Evolutionary conservation across 208 protist species (phyloP).

Genomic region (Acanthamoeba culbertsoni): DNA sequence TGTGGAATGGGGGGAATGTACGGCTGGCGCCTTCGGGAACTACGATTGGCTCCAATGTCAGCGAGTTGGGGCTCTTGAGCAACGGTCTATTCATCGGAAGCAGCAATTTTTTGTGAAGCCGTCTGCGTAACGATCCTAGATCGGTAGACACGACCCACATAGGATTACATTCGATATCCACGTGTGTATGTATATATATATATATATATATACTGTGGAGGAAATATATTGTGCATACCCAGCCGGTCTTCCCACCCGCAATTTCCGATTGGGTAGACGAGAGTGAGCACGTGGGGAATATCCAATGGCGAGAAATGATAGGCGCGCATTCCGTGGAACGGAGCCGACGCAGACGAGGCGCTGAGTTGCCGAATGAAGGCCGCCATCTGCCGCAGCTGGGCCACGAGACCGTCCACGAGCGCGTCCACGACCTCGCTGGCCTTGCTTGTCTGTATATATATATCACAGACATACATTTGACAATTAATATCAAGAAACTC

Average conservation of each 20-base stretch:
- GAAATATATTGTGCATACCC: not conserved
- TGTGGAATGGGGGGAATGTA: not conserved
- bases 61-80: not conserved
- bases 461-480: no score
- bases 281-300: not conserved
- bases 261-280: not conserved
- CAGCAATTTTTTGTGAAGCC: not conserved
- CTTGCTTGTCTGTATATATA: not conserved
- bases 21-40: not conserved
- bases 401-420: not conserved
- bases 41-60: not conserved
- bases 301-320: not conserved
- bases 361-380: not conserved
- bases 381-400: not conserved
- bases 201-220: not conserved
- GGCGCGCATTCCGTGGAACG: not conserved
- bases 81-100: constrained; percentile 33
- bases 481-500: not conserved
- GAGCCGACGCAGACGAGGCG: not conserved
- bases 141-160: not conserved
- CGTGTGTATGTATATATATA: not conserved
- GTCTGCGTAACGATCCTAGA: not conserved
- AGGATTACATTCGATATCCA: not conserved
- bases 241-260: not conserved
- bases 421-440: not conserved